These are phyloP conservation scores for Aspergillus melleus DNA, from an alignment of 2,329 filamentous ascomycete genomes.

Conservation along the genomic window DNA sequence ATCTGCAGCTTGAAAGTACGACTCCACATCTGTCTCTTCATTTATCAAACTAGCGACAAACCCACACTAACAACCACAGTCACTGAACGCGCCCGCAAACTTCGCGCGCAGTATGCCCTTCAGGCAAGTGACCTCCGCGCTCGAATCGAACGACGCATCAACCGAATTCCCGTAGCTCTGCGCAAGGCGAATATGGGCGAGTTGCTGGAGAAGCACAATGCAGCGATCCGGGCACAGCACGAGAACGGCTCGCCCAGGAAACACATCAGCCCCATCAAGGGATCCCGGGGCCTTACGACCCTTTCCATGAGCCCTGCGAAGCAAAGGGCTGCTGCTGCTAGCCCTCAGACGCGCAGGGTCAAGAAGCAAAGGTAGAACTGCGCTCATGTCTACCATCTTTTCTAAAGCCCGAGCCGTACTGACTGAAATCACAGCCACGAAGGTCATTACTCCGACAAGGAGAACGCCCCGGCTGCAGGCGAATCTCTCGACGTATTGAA, in stretches of 20 bases:
- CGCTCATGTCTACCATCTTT: neutral
- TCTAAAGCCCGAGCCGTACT: slow-evolving; percentile 7
- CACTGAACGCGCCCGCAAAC: slow-evolving; percentile 80
- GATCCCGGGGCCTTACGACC: slow-evolving; percentile 27
- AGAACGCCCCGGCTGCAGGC: slow-evolving; percentile 58
- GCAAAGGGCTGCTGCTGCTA: slow-evolving; percentile 29
- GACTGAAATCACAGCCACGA: slow-evolving; percentile 55
- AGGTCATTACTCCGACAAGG: slow-evolving; percentile 69
- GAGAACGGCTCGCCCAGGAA: slow-evolving; percentile 33
- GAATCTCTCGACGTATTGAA: slow-evolving; percentile 53
- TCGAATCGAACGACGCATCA: slow-evolving; percentile 88
- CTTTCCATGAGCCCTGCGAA: slow-evolving; percentile 30
- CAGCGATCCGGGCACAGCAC: slow-evolving; percentile 24
- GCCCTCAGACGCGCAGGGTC: slow-evolving; percentile 30
- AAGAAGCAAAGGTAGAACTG: slow-evolving; percentile 33
- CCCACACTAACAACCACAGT: slow-evolving; percentile 56
- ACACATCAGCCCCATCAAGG: slow-evolving; percentile 31
- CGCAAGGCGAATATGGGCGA: slow-evolving; percentile 82
- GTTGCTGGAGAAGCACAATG: slow-evolving; percentile 59
- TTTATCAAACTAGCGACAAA: slow-evolving; percentile 7
- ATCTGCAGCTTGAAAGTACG: slow-evolving; percentile 84
- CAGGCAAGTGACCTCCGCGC: slow-evolving; percentile 83
- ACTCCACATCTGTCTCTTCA: slow-evolving; percentile 8
- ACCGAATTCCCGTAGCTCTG: slow-evolving; percentile 79
- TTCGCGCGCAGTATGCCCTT: slow-evolving; percentile 84